Evolutionary conservation across 371 early-diverging fungal species (phyloP), one percentile per base, ranked within the genome.

Genomic region (Mucor racemosus): DNA sequence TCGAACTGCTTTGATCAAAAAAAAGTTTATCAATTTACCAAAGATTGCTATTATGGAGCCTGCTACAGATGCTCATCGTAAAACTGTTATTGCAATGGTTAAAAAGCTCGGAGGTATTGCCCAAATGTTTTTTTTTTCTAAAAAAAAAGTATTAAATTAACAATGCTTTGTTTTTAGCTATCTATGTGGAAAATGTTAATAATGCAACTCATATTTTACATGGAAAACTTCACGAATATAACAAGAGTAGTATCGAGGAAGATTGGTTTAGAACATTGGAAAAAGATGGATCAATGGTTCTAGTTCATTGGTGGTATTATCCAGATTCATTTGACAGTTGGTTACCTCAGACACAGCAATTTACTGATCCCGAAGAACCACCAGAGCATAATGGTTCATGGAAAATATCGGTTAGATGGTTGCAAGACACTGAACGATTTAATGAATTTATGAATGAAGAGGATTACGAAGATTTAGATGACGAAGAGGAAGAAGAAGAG

Each of bases 321-420:
- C 95, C 95, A 5, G 93, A 92, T 68, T 93, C 95, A 6, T 88
- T 89, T 69, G 95, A 94, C 61, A 85, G 81, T 26, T 94, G 95
- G 95, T 69, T 93, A 9, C 73, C 84, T 5, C 90, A 90, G 35
- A 81, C 83, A 9, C 81, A 86, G 11, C 88, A 89, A 14, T 90
- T 86, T 68, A 84, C 81, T 19, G 91, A 91, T 60, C 88, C 90
- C 11, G 90, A 90, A 66, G 89, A 90, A 35, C 79, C 85, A 4
- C 90, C 88, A 3, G 81, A 83, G 31, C 90, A 88, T 58, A 67
- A 69, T 21, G 91, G 92, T 0, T 77, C 89, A 0, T 93, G 94
- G 93, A 79, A 80, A 58, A 82, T 94, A 5, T 77, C 85, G 9
- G 73, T 74, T n/a, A 87, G 89, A 38, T 95, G 94, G 94, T 59